phyloP scores from a whole-genome alignment of 352 stramenopile genomes.

The Phytopythium litorale region DNA sequence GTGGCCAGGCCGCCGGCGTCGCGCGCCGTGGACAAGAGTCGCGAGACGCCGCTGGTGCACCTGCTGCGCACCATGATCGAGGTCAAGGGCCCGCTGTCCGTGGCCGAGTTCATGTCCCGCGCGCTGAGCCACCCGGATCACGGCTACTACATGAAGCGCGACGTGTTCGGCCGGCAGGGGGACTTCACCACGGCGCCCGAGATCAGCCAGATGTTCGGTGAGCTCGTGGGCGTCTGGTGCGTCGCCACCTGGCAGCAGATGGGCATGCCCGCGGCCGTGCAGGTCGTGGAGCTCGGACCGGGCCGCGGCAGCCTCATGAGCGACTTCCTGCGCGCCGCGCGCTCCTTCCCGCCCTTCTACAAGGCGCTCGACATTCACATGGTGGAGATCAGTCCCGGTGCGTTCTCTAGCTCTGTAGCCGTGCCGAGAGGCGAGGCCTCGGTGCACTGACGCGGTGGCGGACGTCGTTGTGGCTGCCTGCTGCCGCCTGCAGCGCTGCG shows the following conservation, averaged over 20 bases:
- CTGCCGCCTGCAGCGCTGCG: slow-evolving; percentile 49
- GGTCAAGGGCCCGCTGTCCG: slow-evolving; percentile 90
- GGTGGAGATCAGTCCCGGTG: slow-evolving; percentile 87
- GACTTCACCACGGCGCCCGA: slow-evolving; percentile 94
- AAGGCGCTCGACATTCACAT: slow-evolving; percentile 85
- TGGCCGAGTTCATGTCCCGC: slow-evolving; percentile 94
- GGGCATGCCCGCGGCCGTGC: slow-evolving; percentile 61
- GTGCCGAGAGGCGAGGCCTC: not conserved
- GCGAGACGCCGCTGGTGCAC: slow-evolving; percentile 71
- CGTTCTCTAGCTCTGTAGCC: not conserved
- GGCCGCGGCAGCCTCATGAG: slow-evolving; percentile 93
- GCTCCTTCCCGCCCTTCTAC: slow-evolving; percentile 88
- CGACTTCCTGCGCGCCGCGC: slow-evolving; percentile 89
- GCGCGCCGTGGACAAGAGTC: slow-evolving; percentile 34
- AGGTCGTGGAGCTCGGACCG: slow-evolving; percentile 91
- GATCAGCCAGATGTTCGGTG: slow-evolving; percentile 93
- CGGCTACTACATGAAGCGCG: slow-evolving; percentile 96
- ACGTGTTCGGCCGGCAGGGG: slow-evolving; percentile 88
- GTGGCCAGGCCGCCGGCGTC: slow-evolving; percentile 21
- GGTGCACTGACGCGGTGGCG: not conserved
- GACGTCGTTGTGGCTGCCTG: slow-evolving; percentile 3
- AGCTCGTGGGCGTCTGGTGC: slow-evolving; percentile 91
- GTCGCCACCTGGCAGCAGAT: slow-evolving; percentile 90
- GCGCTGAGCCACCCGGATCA: slow-evolving; percentile 89
- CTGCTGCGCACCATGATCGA: slow-evolving; percentile 90